phyloP scores from a whole-genome alignment of 2,329 filamentous ascomycete species.

The Microdochium paspali region DNA sequence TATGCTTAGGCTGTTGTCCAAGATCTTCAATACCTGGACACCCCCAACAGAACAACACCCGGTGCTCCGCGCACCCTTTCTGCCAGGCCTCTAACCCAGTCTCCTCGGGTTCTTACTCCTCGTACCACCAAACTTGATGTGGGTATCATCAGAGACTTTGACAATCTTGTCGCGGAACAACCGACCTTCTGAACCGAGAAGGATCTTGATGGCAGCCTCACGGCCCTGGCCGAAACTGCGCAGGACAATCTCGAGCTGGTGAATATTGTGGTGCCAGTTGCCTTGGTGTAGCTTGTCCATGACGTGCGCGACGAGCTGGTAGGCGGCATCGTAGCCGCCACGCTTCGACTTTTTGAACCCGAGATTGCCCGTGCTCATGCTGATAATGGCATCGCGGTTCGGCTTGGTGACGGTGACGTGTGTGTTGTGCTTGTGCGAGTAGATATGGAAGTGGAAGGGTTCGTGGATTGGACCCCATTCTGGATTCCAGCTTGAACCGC shows the following conservation, averaged over 20 bases:
- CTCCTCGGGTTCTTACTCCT: conserved; percentile 78
- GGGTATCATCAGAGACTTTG: conserved; percentile 76
- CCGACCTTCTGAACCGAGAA: conserved; percentile 78
- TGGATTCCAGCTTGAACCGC: background rate
- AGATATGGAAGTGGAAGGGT: conserved; percentile 82
- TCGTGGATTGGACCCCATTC: conserved; percentile 30
- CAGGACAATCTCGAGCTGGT: conserved; percentile 68
- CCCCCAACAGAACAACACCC: no score
- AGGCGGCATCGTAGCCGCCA: conserved; percentile 81
- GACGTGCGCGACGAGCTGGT: conserved; percentile 78
- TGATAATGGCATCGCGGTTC: conserved; percentile 69
- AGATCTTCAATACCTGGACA: no score
- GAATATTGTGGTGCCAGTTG: conserved; percentile 67
- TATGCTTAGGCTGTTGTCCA: no score
- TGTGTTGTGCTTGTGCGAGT: conserved; percentile 85
- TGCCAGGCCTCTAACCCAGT: conserved; percentile 32
- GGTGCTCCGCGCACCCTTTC: no score
- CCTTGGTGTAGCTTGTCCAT: conserved; percentile 78
- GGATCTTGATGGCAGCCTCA: conserved; percentile 81
- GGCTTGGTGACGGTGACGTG: conserved; percentile 86
- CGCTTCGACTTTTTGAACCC: conserved; percentile 81
- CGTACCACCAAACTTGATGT: conserved; percentile 91
- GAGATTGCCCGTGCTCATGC: conserved; percentile 74
- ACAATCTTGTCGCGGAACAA: conserved; percentile 65
- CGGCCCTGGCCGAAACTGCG: conserved; percentile 80